phyloP scores from a whole-genome alignment of 257 asterid genomes.

The Primulina eburnea region DNA sequence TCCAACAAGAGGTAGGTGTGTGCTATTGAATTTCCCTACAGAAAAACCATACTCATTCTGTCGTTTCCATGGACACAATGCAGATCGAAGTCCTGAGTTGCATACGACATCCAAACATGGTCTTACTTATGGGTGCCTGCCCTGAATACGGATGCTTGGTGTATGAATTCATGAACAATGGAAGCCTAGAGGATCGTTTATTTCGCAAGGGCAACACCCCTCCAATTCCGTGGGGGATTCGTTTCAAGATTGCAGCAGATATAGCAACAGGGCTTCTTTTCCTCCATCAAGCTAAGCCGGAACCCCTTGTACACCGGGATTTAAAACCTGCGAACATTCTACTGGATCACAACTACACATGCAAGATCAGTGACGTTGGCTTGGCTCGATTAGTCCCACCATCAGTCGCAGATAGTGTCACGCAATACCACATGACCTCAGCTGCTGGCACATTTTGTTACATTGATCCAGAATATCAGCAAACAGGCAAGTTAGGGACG shows the following conservation, averaged over 20 bases:
- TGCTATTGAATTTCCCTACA: no score
- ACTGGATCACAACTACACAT: slow-evolving; percentile 52
- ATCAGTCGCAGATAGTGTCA: slow-evolving; percentile 54
- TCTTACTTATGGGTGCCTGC: slow-evolving; percentile 76
- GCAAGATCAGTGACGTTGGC: slow-evolving; percentile 87
- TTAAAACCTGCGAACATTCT: slow-evolving; percentile 81
- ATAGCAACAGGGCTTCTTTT: slow-evolving; percentile 71
- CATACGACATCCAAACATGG: slow-evolving; percentile 87
- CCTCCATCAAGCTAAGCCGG: slow-evolving; percentile 84
- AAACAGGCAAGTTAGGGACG: slow-evolving; percentile 66
- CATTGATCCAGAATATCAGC: slow-evolving; percentile 84
- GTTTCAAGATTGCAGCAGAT: slow-evolving; percentile 71
- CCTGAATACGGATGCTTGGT: slow-evolving; percentile 82
- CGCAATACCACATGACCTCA: slow-evolving; percentile 77
- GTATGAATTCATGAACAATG: slow-evolving; percentile 77
- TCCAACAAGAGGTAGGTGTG: slow-evolving; percentile 71
- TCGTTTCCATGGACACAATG: background rate
- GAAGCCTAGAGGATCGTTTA: slow-evolving; percentile 74
- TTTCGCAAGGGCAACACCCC: slow-evolving; percentile 68
- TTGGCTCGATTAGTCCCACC: slow-evolving; percentile 74
- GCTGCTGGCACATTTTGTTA: slow-evolving; percentile 86
- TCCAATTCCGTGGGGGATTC: slow-evolving; percentile 63
- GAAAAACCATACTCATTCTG: background rate
- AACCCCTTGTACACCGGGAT: slow-evolving; percentile 80
- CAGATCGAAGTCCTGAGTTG: slow-evolving; percentile 69